These are phyloP conservation scores for Yarrowia divulgata DNA, from an alignment of 805 yeast genomes.

Conservation along the genomic window DNA sequence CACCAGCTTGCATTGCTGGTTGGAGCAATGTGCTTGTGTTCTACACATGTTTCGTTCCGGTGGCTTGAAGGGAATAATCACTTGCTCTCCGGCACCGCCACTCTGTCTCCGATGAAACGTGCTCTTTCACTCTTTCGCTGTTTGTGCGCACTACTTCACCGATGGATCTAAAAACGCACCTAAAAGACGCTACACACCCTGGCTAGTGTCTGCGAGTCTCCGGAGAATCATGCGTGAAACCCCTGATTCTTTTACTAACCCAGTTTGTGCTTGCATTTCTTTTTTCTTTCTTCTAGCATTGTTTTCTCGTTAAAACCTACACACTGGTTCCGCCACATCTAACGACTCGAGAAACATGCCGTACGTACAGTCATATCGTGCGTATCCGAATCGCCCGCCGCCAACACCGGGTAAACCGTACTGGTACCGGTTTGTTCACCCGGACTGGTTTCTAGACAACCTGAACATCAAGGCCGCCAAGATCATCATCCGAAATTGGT, in stretches of 20 bases:
- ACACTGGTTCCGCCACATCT: too few relatives aligned
- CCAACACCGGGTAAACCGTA: constrained; percentile 23
- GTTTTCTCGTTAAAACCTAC: too few relatives aligned
- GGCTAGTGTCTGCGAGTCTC: neutral
- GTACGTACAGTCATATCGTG: constrained; percentile 12
- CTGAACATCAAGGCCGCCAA: constrained; percentile 6
- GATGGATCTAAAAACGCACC: neutral
- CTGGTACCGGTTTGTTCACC: constrained; percentile 30
- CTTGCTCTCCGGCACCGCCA: too few relatives aligned
- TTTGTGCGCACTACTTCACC: too few relatives aligned
- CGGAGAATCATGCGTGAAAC: too few relatives aligned
- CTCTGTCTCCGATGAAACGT: too few relatives aligned
- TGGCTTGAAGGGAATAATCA: too few relatives aligned
- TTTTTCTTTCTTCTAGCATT: neutral
- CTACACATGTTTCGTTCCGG: too few relatives aligned
- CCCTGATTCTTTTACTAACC: neutral
- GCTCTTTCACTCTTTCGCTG: too few relatives aligned
- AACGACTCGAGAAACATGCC: neutral
- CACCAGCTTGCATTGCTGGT: too few relatives aligned
- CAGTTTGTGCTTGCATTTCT: neutral
- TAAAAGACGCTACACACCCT: too few relatives aligned
- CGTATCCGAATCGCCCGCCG: constrained; percentile 35
- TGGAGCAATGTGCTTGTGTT: too few relatives aligned
- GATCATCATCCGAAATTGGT: constrained; percentile 20
- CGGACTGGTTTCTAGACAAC: constrained; percentile 26